These are phyloP conservation scores for Ophioceras dolichostomum DNA, from an alignment of 2,329 filamentous ascomycete species.

Conservation along the genomic window DNA sequence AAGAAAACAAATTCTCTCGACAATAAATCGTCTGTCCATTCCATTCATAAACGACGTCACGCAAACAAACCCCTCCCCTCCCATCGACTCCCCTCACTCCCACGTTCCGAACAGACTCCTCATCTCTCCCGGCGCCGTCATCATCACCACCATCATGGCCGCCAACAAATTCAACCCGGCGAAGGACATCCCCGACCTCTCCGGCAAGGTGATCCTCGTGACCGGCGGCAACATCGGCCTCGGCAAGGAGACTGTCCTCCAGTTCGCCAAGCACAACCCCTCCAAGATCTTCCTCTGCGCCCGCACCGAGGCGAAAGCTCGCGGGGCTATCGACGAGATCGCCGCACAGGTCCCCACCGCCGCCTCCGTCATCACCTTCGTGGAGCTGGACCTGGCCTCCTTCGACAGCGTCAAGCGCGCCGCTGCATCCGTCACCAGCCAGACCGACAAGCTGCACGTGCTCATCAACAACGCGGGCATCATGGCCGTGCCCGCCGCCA, in stretches of 20 bases:
- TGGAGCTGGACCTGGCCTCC: slow-evolving; percentile 31
- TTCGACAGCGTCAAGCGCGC: slow-evolving; percentile 28
- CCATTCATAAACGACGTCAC: no score
- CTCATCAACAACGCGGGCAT: slow-evolving; percentile 33
- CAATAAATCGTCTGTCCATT: no score
- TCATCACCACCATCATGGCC: slow-evolving; percentile 1
- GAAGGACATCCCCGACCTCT: slow-evolving; percentile 24
- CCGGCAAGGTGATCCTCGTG: slow-evolving; percentile 29
- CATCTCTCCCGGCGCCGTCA: no score
- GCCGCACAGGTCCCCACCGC: slow-evolving; percentile 10
- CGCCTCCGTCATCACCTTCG: slow-evolving; percentile 12
- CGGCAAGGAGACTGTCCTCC: slow-evolving; percentile 29
- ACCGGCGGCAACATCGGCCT: slow-evolving; percentile 38
- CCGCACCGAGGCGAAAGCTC: slow-evolving; percentile 23
- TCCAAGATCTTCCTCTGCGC: slow-evolving; percentile 17
- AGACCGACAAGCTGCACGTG: slow-evolving; percentile 24
- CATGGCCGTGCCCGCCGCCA: slow-evolving; percentile 20
- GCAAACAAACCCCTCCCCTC: no score
- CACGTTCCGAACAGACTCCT: no score
- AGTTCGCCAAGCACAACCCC: slow-evolving; percentile 25
- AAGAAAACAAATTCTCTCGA: no score
- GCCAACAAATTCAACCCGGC: slow-evolving; percentile 15
- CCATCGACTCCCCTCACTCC: no score
- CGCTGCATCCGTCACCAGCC: slow-evolving; percentile 20
- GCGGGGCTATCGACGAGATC: slow-evolving; percentile 24